A percentile compares a stretch with the other conserved stretches of the same genome.
Conservation (phyloP, 257 asterid species). For the Thymus mandschuricus region DNA sequence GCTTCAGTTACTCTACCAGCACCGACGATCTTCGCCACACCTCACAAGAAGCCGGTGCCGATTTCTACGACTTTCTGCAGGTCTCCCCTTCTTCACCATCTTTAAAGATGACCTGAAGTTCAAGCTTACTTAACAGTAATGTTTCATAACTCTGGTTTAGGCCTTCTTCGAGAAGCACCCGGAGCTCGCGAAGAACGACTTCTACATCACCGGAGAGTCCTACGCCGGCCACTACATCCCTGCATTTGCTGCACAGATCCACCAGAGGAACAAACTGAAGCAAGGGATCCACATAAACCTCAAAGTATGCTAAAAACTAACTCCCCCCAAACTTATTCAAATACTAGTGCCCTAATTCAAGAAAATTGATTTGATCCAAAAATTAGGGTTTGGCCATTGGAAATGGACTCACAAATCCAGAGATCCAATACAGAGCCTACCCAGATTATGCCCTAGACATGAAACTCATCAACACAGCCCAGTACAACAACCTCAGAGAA, state of each 20-base stretch:
- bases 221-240: slow-evolving; percentile 47
- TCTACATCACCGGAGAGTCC: slow-evolving; percentile 47
- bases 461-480: slow-evolving; percentile 37
- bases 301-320: slow-evolving; percentile 25
- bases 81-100: slow-evolving; percentile 10
- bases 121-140: neutral
- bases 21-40: slow-evolving; percentile 22
- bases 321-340: neutral
- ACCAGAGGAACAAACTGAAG: slow-evolving; percentile 36
- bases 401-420: slow-evolving; percentile 56
- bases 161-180: slow-evolving; percentile 40
- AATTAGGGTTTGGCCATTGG: slow-evolving; percentile 52
- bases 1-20: slow-evolving; percentile 32
- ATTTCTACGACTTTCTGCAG: slow-evolving; percentile 41
- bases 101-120: neutral
- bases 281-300: slow-evolving; percentile 30
- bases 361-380: neutral
- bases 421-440: slow-evolving; percentile 47
- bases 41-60: slow-evolving; percentile 30
- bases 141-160: slow-evolving; percentile 6
- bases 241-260: slow-evolving; percentile 36
- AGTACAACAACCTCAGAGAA: slow-evolving; percentile 25
- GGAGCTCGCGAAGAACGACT: slow-evolving; percentile 41
- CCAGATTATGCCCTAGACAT: slow-evolving; percentile 49
- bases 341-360: neutral